Percentiles rank a stretch among this genome's conserved stretches.
These are phyloP conservation scores for Zarea fungicola DNA, from an alignment of 2,329 filamentous ascomycete species.

Conservation along the genomic window DNA sequence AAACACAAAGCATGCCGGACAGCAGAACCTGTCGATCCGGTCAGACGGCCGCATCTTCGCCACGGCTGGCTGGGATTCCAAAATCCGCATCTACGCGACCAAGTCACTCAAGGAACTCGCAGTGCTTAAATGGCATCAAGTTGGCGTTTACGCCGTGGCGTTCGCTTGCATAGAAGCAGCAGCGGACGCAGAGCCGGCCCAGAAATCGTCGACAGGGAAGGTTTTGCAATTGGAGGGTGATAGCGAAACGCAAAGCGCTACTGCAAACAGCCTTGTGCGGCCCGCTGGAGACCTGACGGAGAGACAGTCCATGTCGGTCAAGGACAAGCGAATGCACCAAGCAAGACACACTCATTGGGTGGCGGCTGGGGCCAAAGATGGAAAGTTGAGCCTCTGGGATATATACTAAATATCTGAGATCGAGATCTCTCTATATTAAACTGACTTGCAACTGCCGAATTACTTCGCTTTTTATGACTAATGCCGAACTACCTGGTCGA, in stretches of 20 bases:
- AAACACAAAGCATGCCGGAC: constrained; percentile 84
- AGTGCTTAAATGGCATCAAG: constrained; percentile 89
- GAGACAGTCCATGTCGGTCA: constrained; percentile 37
- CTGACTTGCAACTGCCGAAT: no score
- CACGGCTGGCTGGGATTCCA: constrained; percentile 88
- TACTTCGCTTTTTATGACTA: no score
- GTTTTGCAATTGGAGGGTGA: not conserved
- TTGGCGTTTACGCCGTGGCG: constrained; percentile 75
- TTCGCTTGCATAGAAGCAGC: constrained; percentile 50
- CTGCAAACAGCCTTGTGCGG: not conserved
- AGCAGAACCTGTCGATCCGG: constrained; percentile 73
- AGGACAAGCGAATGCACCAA: constrained; percentile 56
- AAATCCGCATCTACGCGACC: constrained; percentile 72
- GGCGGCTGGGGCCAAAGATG: constrained; percentile 87
- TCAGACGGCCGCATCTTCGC: constrained; percentile 79
- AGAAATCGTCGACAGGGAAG: not conserved
- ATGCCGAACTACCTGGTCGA: no score
- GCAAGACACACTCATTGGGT: constrained; percentile 78
- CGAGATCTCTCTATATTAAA: no score
- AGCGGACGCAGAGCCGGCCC: not conserved
- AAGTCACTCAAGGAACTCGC: constrained; percentile 83
- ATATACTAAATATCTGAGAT: constrained; percentile 66
- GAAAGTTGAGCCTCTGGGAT: constrained; percentile 93
- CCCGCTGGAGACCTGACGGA: constrained; percentile 7
- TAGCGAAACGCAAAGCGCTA: not conserved